Conservation (phyloP, 2,329 filamentous ascomycete species). For the Sarocladium brachiariae region DNA sequence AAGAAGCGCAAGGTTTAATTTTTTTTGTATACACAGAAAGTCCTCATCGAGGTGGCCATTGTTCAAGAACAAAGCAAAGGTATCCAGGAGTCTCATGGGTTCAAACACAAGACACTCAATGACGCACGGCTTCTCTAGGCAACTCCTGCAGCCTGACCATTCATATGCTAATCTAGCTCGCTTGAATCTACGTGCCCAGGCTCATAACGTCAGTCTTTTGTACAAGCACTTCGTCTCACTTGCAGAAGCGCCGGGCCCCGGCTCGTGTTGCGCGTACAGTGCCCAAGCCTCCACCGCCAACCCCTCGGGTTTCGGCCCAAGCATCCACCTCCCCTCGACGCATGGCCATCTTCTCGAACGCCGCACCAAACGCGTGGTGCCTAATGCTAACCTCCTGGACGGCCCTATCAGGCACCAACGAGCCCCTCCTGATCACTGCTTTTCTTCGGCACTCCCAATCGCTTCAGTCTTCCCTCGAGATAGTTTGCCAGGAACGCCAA, state of each 20-base stretch:
- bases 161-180: not conserved
- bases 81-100: too few species aligned
- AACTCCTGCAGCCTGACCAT: not conserved
- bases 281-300: conserved; percentile 7
- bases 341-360: not conserved
- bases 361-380: conserved; percentile 2
- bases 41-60: too few species aligned
- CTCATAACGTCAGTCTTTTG: not conserved
- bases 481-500: not conserved
- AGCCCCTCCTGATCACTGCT: not conserved
- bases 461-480: too few species aligned
- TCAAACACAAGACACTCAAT: too few species aligned
- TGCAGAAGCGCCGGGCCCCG: not conserved
- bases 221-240: not conserved
- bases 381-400: not conserved
- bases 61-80: too few species aligned
- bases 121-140: too few species aligned
- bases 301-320: conserved; percentile 8
- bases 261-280: conserved; percentile 4
- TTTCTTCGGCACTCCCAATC: not conserved
- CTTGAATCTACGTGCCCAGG: not conserved
- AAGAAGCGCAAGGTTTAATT: not conserved
- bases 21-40: too few species aligned
- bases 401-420: conserved; percentile 4
- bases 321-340: conserved; percentile 3